Base-by-base conservation (phyloP, 805 yeast species). In the Zygosaccharomyces bailii region DNA sequence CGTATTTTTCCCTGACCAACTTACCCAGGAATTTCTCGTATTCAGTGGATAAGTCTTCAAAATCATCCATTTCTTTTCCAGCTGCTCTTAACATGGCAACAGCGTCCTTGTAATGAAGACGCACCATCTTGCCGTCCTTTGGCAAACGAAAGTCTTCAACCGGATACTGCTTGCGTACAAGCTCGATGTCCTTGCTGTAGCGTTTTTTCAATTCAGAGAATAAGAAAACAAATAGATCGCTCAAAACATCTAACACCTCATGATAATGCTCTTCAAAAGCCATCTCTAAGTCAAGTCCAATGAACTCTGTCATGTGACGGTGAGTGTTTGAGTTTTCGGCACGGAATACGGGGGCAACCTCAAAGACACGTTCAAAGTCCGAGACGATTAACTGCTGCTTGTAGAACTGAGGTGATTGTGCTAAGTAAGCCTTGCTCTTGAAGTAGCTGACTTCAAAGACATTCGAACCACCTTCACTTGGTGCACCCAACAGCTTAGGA, bases 251-350 rank as follows among this genome's bases (percentile, higher is more conserved):
- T 42, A 80, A 56, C 35, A 83, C 95, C 73, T 93, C 99, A 63
- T 93, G 95, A 68, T 93, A 93, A 72, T 93, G 97, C 72, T 90
- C 96, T 73, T 93, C 98, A 63, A 93, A 86, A 8, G 96, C 86
- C 96, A 93, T 89, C 72, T 93, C 99, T 71, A 93, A 71, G 75
- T 93, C 99, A 59, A 95, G 81, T 47, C 99, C 99, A 50, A 85
- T 86, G 68, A 93, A 93, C 71, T 93, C 99, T 45, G 99, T 93
- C 96, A 93, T 84, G 71, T 93, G 99, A 73, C 99, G 90, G 70
- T 93, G 98, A 16, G 99, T 91, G 75, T 93, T 90, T 50, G 98
- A 91, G 76, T 93, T 91, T 70, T 93, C 99, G 46, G 99, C 99
- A 72, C 99, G 82, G 79, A 93, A 93, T 34, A 93, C 98, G 29